Evolutionary conservation across 1,284 basidiomycete species (phyloP).

Genomic region (Cryptococcus hybrid): DNA sequence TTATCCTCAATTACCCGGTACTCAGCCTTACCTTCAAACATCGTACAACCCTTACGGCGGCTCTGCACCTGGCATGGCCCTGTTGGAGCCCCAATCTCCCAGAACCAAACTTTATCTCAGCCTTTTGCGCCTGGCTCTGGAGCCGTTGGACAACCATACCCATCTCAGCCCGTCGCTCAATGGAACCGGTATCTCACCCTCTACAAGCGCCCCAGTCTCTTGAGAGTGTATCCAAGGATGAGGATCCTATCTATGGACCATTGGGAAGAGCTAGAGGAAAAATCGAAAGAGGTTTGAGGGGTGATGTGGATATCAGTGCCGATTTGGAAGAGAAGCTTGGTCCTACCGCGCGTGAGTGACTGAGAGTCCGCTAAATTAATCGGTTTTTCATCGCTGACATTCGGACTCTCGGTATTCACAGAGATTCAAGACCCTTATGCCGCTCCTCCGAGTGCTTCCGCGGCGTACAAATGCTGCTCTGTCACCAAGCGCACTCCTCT

Average conservation of each 20-base stretch:
- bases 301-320: constrained; percentile 40
- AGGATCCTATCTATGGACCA: constrained; percentile 43
- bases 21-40: background rate
- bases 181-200: no score
- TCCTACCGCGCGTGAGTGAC: background rate
- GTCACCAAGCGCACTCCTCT: constrained; percentile 31
- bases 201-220: constrained; percentile 22
- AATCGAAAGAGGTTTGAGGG: constrained; percentile 32
- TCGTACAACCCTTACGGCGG: background rate
- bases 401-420: no score
- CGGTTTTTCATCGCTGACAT: no score
- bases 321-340: constrained; percentile 26
- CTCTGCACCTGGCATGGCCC: background rate
- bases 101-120: background rate
- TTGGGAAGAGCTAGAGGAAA: constrained; percentile 35
- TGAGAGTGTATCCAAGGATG: constrained; percentile 34
- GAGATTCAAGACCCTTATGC: constrained; percentile 5
- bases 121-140: background rate
- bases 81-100: background rate
- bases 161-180: background rate
- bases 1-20: constrained; percentile 11
- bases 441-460: constrained; percentile 5
- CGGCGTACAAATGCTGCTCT: constrained; percentile 10
- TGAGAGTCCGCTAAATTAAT: no score
- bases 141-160: background rate